Base-by-base conservation (phyloP, 148 eudicot genomes). In the Rheum nobile region DNA sequence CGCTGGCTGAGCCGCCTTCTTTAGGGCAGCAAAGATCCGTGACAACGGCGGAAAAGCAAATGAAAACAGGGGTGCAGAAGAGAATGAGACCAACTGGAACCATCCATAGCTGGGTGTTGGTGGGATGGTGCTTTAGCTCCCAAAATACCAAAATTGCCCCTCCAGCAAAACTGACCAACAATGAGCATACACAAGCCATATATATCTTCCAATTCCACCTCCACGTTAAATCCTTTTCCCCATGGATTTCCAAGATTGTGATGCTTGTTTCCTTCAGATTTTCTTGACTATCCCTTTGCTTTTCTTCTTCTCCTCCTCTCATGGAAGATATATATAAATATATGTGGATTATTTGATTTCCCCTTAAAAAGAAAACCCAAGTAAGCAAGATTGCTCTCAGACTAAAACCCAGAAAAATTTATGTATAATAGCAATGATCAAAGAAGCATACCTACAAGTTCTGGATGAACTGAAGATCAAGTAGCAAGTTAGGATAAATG, bases 21-120 rank as follows among this genome's bases (percentile, higher is more conserved):
- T 63, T 76, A n/a, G 80, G 75, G 52, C 79, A 68, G 73, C 79
- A 80, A 16, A 63, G 21, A 55, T 85, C 83, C 4, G 89, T 78
- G 69, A 78, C 46, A 29, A 76, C 57, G 76, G 79, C 67, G 16
- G 85, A 72, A 35, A 82, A 75, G 75, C 78, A 80, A 34, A 85
- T 76, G 34, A 87, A 46, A 42, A 84, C 44, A 5, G 92, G 92
- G 0, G 96, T 86, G 39, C 78, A 46, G 28, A 86, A 79, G 72
- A 86, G 55, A 22, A 86, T 52, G 5, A 88, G 82, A 26, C 89
- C 89, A 61, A 83, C 61, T 29, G 95, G 95, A 32, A 90, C 90
- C 95, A 90, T 90, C 95, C 95, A 90, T 29, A 81, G 75, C 74
- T 89, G 74, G 6, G 76, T 79, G 32, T 86, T 84, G 21, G 71